Base-by-base conservation (phyloP, 305 asterid genomes). In the Fraxinus albicans region DNA sequence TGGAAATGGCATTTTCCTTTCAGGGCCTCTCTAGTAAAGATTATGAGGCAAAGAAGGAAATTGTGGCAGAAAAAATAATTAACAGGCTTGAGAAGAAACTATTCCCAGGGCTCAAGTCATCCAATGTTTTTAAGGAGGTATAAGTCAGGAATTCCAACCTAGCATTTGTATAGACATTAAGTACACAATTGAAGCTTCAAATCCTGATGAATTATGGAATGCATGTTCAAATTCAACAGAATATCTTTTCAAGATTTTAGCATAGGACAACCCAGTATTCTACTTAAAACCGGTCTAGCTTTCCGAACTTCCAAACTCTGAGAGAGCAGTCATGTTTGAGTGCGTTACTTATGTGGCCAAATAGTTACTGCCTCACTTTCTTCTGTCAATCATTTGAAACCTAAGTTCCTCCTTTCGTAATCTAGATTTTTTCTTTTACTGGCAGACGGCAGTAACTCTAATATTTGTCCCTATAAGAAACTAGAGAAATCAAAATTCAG, bases 21-120 rank as follows among this genome's bases (percentile, higher is more conserved):
- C 84, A 94, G 99, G 99, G 94, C 58, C 93, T 96, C 78, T 90
- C 97, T 35, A 89, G 85, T 27, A 90, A 88, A 74, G 97, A 91
- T 76, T 96, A 96, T 34, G 95, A 91, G 79, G 95, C 91, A n/a
- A 96, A 93, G 90, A 96, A 96, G 91, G 97, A 96, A 88, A 87
- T 90, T 69, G 90, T 94, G 79, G 97, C 99, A 0, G 94, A 86
- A 86, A 89, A 86, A 84, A 92, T 96, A 88, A 90, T 96, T 35
- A 72, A 84, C 89, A 93, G 98, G 86, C 95, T 96, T 79, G 98
- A 95, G 88, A 89, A 91, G 84, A 92, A 91, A 81, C 90, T 92
- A 82, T 91, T 94, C 86, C 98, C 97, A 31, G 98, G 97, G 65
- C 98, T 96, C 17, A 88, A 89, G 87, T 91, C 97, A 21, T 92